phyloP scores from a whole-genome alignment of 331 rosid genomes.

The Quercus tomentella region DNA sequence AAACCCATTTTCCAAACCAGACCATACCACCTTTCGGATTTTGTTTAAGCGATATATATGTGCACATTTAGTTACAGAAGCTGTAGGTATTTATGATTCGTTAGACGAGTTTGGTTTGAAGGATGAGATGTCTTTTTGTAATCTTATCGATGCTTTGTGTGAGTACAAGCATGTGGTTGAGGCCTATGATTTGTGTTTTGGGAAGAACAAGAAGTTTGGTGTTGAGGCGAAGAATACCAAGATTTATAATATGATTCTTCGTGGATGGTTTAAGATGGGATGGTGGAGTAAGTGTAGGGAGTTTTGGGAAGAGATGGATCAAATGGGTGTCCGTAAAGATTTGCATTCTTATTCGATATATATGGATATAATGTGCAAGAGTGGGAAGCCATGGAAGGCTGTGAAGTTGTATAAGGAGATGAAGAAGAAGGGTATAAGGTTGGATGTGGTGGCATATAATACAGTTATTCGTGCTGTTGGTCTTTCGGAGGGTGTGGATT shows the following conservation, averaged over 20 bases:
- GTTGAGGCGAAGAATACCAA: constrained; percentile 36
- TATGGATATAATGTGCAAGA: constrained; percentile 82
- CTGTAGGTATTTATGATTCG: constrained; percentile 50
- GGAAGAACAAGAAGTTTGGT: constrained; percentile 24
- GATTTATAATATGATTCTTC: constrained; percentile 66
- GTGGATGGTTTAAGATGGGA: constrained; percentile 76
- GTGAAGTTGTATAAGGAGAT: constrained; percentile 67
- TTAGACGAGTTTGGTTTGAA: constrained; percentile 54
- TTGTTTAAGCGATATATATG: constrained; percentile 71
- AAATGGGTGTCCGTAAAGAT: constrained; percentile 59
- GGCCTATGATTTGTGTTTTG: constrained; percentile 69
- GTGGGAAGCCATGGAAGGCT: constrained; percentile 87
- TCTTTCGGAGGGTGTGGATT: constrained; percentile 74
- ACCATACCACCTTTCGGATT: constrained; percentile 70
- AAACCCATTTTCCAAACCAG: constrained; percentile 45
- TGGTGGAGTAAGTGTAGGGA: constrained; percentile 91
- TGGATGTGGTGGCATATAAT: constrained; percentile 80
- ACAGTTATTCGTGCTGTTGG: constrained; percentile 70
- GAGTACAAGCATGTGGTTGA: constrained; percentile 77
- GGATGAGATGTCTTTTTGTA: constrained; percentile 56
- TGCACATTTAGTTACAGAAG: constrained; percentile 65
- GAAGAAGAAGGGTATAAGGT: constrained; percentile 53
- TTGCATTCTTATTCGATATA: constrained; percentile 71
- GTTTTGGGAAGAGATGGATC: constrained; percentile 91
- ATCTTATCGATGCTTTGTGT: constrained; percentile 75